Base-by-base conservation (phyloP, 768 basidiomycete genomes). In the Daedalea quercina region DNA sequence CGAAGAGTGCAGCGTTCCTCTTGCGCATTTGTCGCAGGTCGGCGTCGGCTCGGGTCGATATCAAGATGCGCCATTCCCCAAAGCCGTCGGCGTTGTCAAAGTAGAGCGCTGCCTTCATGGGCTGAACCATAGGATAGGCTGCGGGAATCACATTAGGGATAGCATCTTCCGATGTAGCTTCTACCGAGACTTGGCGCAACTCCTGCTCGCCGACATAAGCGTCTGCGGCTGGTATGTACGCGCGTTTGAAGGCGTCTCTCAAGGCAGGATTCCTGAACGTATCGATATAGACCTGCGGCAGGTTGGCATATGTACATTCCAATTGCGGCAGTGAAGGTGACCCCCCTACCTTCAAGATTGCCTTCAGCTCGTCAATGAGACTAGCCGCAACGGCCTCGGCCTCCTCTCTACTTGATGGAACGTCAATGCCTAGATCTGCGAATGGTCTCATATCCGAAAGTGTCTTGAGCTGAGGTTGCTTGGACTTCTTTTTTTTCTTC, bases 31-130 rank as follows among this genome's bases (percentile, higher is more conserved):
- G 73, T 3, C 78, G 74, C 1, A 85, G 62, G 51, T 79, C 71
- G n/a, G 65, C 63, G 46, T 76, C 73, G 0, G 80, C 82, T n/a
- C 73, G 66, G 0, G 71, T 72, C 15, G 78, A 76, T 4, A 84
- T 74, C 12, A 82, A 60, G 42, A 87, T 77, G 0, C 68, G 68
- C 84, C 84, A 87, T 26, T 77, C 73, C 1, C 85, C 84, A 37
- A 85, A 82, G 0, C 77, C 78, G 11, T 76, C 70, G 0, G 75
- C 73, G 37, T 71, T 79, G 24, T 82, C 76, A 50, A 81, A 81
- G 59, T 81, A 76, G 0, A 82, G 63, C 0, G 78, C 80, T 58
- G 79, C 74, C 62, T 76, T 81, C 70, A 80, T 71, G 0, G 80
- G 76, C 44, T 76, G 80, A 1, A 79, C 73, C 49, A 66, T 68